phyloP scores from a whole-genome alignment of 192 early-diverging fungal species.

The Coemansia sp. region DNA sequence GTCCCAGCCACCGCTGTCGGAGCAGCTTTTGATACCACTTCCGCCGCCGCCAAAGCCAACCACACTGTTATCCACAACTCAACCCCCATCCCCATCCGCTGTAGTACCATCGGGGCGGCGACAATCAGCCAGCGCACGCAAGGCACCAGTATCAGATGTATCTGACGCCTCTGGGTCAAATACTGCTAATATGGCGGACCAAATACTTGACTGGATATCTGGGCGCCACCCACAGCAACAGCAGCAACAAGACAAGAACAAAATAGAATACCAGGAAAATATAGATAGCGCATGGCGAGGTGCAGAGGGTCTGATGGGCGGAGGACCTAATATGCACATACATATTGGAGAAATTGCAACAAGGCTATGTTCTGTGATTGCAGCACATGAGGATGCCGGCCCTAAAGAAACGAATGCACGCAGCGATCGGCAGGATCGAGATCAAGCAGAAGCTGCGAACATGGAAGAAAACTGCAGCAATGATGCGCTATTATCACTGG shows the following conservation, averaged over 20 bases:
- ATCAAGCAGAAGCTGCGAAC: background rate
- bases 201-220: conserved; percentile 36
- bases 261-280: background rate
- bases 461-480: background rate
- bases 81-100: background rate
- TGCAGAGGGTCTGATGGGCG: conserved; percentile 40
- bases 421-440: background rate
- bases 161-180: background rate
- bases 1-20: background rate
- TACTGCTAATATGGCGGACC: conserved; percentile 4
- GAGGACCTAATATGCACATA: conserved; percentile 5
- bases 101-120: background rate
- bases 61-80: background rate
- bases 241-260: background rate
- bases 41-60: conserved; percentile 17
- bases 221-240: background rate
- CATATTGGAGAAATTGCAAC: conserved; percentile 42
- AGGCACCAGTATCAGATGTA: background rate
- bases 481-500: background rate
- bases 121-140: background rate
- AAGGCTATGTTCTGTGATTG: conserved; percentile 24
- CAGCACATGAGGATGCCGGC: background rate
- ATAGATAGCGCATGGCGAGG: conserved; percentile 26
- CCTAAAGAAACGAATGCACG: background rate
- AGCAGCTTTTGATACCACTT: background rate